Evolutionary conservation across 176 grass and related monocot genomes (phyloP), one percentile per base, ranked within the genome.

Genomic region (Juncus effusus): DNA sequence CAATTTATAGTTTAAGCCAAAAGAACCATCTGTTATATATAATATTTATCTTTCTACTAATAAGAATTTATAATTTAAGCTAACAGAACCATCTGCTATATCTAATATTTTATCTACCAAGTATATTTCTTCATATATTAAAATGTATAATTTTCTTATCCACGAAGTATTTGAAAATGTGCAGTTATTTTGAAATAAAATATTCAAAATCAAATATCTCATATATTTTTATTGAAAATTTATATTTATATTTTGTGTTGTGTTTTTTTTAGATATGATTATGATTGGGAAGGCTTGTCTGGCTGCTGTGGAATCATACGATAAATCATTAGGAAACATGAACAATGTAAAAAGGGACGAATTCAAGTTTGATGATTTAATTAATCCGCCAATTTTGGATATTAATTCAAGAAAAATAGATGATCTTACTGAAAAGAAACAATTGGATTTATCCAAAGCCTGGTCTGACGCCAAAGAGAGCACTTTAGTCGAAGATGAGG

Each of bases 381-480:
- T 97, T 38, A 84, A 73, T 82, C 86, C 85, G 49, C 80, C 85
- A 77, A 77, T 79, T 13, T 67, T 81, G 52, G 85, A 92, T 10
- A 78, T 66, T 55, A 75, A 84, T 61, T 89, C 82, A 67, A 86
- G 78, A 83, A 97, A 92, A 77, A 97, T 89, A 53, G 93, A 97
- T 67, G 63, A 89, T 62, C 84, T 97, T 57, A 88, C 93, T 50
- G 78, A 77, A 77, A 97, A 86, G 72, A 97, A 97, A 55, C 82
- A 89, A 81, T 68, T 97, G 5, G 77, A 92, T 14, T 92, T 87
- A 64, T 83, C 82, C 9, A 96, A 86, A 81, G 87, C 87, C 40
- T 96, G 92, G 84, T 91, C 92, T 63, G 81, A 85, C 69, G 87
- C 87, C 62, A 91, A 91, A 79, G 92, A 86, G 51, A 84, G 81